Evolutionary conservation across 73 alveolate species (phyloP).

Genomic region (Paramecium caudatum): DNA sequence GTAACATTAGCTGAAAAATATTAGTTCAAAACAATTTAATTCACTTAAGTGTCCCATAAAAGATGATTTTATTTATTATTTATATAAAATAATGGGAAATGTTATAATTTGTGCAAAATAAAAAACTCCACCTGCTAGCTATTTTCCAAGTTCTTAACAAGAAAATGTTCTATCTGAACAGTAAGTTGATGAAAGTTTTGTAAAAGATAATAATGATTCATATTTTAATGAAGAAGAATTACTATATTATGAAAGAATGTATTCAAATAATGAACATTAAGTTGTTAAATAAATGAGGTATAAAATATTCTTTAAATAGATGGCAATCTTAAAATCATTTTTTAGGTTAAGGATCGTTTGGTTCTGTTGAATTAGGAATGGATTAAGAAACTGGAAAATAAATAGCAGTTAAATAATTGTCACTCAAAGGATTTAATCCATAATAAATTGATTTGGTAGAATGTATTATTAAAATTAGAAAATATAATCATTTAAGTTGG

Average conservation of each 20-base stretch:
- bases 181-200: too few relatives aligned
- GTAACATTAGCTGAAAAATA: not conserved
- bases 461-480: slow-evolving; percentile 52
- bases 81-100: too few relatives aligned
- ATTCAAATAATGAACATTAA: not conserved
- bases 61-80: not conserved
- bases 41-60: slow-evolving; percentile 35
- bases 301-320: not conserved
- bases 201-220: slow-evolving; percentile 3
- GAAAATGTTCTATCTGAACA: too few relatives aligned
- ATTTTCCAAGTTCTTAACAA: too few relatives aligned
- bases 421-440: slow-evolving; percentile 61
- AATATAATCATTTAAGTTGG: slow-evolving; percentile 84
- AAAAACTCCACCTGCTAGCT: not conserved
- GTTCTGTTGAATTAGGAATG: slow-evolving; percentile 82
- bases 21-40: not conserved
- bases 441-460: not conserved
- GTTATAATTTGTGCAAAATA: not conserved
- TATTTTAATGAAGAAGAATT: slow-evolving; percentile 44
- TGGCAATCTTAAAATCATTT: slow-evolving; percentile 14
- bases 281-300: slow-evolving; percentile 16
- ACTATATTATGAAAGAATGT: not conserved
- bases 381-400: slow-evolving; percentile 79
- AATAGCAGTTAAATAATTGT: slow-evolving; percentile 82
- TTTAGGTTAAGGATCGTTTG: slow-evolving; percentile 87